A percentile compares a stretch with the other conserved stretches of the same genome.
phyloP scores from a whole-genome alignment of 148 eudicot species.

The Heliamphora exappendiculata region DNA sequence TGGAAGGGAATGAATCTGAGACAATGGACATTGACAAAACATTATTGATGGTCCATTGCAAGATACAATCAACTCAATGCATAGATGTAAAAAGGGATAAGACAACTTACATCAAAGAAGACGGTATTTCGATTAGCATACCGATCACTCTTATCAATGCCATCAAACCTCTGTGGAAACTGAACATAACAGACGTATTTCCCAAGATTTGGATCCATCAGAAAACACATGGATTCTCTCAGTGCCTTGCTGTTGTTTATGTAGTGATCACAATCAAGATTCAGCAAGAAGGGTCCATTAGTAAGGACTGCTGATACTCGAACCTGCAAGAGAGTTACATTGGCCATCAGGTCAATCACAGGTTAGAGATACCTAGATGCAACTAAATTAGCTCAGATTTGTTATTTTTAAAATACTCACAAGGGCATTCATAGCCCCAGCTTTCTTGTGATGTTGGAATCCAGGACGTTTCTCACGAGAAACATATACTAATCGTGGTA shows the following conservation, averaged over 20 bases:
- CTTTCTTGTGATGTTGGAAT: constrained; percentile 86
- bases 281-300: constrained; percentile 80
- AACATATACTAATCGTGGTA: constrained; percentile 76
- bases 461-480: constrained; percentile 96
- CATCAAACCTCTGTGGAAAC: constrained; percentile 91
- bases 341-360: background rate
- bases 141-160: constrained; percentile 79
- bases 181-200: constrained; percentile 86
- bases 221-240: constrained; percentile 83
- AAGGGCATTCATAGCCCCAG: constrained; percentile 92
- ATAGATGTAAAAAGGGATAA: background rate
- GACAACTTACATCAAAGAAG: constrained; percentile 76
- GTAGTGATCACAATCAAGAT: constrained; percentile 97
- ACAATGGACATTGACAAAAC: background rate
- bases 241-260: constrained; percentile 80
- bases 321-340: constrained; percentile 40
- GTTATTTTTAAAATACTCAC: constrained; percentile 33
- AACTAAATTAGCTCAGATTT: background rate
- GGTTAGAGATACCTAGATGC: background rate
- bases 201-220: constrained; percentile 91
- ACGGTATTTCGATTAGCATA: constrained; percentile 89
- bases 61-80: background rate
- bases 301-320: constrained; percentile 90
- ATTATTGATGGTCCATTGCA: background rate
- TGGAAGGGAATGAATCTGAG: constrained; percentile 4